Evolutionary conservation across 2,329 filamentous ascomycete genomes (phyloP).

Genomic region (Aschersonia sp.): DNA sequence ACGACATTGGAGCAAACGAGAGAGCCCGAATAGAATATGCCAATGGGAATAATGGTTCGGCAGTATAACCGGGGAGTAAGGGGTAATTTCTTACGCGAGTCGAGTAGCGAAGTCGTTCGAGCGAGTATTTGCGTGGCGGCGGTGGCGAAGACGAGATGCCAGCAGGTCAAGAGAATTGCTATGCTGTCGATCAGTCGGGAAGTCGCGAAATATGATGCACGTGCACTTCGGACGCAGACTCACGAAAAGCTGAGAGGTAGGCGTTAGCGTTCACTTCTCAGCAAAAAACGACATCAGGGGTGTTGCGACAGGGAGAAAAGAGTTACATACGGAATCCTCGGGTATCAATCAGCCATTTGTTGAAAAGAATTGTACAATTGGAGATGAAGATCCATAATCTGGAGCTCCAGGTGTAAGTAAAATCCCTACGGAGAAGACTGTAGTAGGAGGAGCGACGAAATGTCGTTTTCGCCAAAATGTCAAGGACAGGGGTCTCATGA

Average conservation of each 20-base stretch:
- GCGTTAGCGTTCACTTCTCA: not conserved
- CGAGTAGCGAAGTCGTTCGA: conserved; percentile 46
- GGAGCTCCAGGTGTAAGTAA: not conserved
- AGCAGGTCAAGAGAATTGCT: conserved; percentile 49
- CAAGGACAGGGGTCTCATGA: not conserved
- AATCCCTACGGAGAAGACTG: not conserved
- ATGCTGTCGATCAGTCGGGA: not conserved
- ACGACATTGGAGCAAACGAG: conserved; percentile 54
- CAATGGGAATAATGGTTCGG: conserved; percentile 50
- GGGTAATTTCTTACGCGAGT: conserved; percentile 45
- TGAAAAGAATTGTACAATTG: conserved; percentile 77
- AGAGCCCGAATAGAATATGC: conserved; percentile 49
- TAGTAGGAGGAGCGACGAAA: not conserved
- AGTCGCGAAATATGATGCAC: not conserved
- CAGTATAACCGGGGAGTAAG: conserved; percentile 48
- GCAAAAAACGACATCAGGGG: not conserved
- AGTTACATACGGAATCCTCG: conserved; percentile 10
- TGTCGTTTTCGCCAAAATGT: not conserved
- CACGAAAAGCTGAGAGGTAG: conserved; percentile 1
- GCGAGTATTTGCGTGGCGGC: conserved; percentile 51
- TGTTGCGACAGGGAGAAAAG: not conserved
- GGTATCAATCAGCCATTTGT: conserved; percentile 69
- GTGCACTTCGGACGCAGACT: not conserved
- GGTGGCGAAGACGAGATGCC: conserved; percentile 54
- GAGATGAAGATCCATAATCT: conserved; percentile 73